Evolutionary conservation across 805 yeast genomes (phyloP).

Genomic region (Cyberlindnera amylophila): DNA sequence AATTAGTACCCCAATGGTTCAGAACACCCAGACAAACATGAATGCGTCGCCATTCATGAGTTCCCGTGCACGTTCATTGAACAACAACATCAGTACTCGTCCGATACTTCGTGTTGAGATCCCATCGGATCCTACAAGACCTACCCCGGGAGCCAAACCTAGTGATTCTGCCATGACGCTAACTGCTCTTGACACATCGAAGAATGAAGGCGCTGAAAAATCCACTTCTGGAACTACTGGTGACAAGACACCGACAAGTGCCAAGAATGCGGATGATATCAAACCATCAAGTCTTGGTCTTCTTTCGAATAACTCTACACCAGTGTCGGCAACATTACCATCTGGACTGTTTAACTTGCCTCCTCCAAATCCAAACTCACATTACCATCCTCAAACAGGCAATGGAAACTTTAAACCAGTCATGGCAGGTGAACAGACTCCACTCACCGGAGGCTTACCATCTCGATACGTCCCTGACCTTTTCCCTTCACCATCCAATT

Average conservation of each 20-base stretch:
- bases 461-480: slow-evolving; percentile 67
- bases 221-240: slow-evolving; percentile 4
- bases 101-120: slow-evolving; percentile 28
- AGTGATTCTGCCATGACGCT: slow-evolving; percentile 18
- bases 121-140: slow-evolving; percentile 16
- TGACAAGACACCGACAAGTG: slow-evolving; percentile 17
- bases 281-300: slow-evolving; percentile 18
- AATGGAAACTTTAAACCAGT: slow-evolving; percentile 24
- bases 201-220: slow-evolving; percentile 6
- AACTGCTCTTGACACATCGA: slow-evolving; percentile 15
- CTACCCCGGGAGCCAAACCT: slow-evolving; percentile 2
- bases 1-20: slow-evolving; percentile 5
- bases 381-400: slow-evolving; percentile 20
- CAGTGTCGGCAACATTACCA: slow-evolving; percentile 32
- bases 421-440: slow-evolving; percentile 58
- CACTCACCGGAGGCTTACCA: slow-evolving; percentile 65
- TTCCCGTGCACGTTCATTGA: slow-evolving; percentile 23
- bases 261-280: slow-evolving; percentile 14
- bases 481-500: slow-evolving; percentile 78
- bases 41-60: slow-evolving; percentile 12
- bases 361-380: slow-evolving; percentile 31
- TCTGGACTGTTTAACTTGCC: slow-evolving; percentile 31
- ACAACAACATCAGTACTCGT: slow-evolving; percentile 23
- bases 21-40: slow-evolving; percentile 1
- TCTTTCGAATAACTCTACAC: slow-evolving; percentile 26